A percentile compares a stretch with the other conserved stretches of the same genome.
Conservation (phyloP, 495 filamentous ascomycete species). For the Bryoglossum gracile region DNA sequence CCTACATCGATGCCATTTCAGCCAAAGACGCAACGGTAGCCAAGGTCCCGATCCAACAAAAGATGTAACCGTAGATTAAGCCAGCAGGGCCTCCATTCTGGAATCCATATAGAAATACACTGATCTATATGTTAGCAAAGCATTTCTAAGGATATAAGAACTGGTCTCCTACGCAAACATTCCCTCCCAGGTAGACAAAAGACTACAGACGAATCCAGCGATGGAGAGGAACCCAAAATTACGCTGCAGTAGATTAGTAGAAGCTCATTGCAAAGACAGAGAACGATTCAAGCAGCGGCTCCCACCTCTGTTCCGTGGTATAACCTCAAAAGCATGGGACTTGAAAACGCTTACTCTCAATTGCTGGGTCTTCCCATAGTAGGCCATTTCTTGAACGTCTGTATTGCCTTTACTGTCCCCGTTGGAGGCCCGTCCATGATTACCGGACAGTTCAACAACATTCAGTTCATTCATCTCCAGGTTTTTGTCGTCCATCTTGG, state of each 20-base stretch:
- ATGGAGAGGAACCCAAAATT: slow-evolving; percentile 14
- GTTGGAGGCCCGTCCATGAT: not conserved
- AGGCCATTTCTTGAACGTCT: slow-evolving; percentile 5
- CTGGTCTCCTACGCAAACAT: slow-evolving; percentile 4
- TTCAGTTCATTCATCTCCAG: not conserved
- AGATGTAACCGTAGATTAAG: slow-evolving; percentile 28
- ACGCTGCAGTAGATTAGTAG: slow-evolving; percentile 1
- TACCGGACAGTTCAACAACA: not conserved
- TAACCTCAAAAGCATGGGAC: too few species aligned
- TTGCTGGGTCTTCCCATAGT: slow-evolving; percentile 5
- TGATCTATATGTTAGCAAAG: not conserved
- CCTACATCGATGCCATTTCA: slow-evolving; percentile 33
- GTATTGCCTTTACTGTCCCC: not conserved
- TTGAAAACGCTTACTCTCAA: slow-evolving; percentile 18
- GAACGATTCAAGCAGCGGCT: too few species aligned
- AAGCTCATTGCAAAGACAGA: not conserved
- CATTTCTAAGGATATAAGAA: not conserved
- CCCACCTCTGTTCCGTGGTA: too few species aligned
- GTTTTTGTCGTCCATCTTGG: not conserved
- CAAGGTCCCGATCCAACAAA: slow-evolving; percentile 23
- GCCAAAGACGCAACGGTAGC: slow-evolving; percentile 27
- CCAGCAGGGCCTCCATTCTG: slow-evolving; percentile 29
- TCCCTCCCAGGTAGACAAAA: slow-evolving; percentile 9
- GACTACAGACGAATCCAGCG: slow-evolving; percentile 5
- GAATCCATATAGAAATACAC: slow-evolving; percentile 13